Evolutionary conservation across 495 filamentous ascomycete species (phyloP), one percentile per base, ranked within the genome.

Genomic region (Penicillium canariense): DNA sequence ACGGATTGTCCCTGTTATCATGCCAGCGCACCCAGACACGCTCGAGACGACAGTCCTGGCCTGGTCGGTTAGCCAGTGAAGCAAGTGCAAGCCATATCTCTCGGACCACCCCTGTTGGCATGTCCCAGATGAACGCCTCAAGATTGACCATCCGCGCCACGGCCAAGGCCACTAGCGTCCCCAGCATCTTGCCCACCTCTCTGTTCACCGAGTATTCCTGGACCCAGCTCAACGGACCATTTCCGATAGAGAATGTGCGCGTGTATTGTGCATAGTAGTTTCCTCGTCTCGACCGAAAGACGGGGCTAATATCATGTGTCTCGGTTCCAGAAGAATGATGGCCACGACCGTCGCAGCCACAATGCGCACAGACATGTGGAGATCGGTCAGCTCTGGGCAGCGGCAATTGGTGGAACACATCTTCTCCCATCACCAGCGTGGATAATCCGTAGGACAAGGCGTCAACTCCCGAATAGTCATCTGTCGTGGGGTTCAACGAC

Each of bases 101-200:
- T 44, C 91, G 81, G 35, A 93, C 70, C 22, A 96, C 87, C 0
- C 93, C 93, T 0, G 91, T 96, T 0, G 91, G 90, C 92, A 96
- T 96, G 66, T 97, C 92, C 93, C 93, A 97, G 10, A 91, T 76
- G 61, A 97, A 97, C 0, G 85, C 86, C 68, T 97, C 91, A 17
- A 97, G 80, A 57, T 91, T 91, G 20, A 85, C 76, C 93, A 96
- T 96, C 50, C 89, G 84, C 26, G 85, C 83, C 22, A 96, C 78
- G 4, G 91, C 89, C 58, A 93, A 71, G 12, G 92, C 90, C n/a
- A 95, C 90, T 36, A 96, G 71, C 11, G 90, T 96, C 15, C 91
- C 91, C 7, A 97, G 80, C 89, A 96, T 91, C 70, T 95, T 96
- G 0, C 92, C 93, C 50, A 87, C 83, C 63, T 96, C 92, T 68